phyloP scores from a whole-genome alignment of 192 early-diverging fungal species.

The Podila verticillata region DNA sequence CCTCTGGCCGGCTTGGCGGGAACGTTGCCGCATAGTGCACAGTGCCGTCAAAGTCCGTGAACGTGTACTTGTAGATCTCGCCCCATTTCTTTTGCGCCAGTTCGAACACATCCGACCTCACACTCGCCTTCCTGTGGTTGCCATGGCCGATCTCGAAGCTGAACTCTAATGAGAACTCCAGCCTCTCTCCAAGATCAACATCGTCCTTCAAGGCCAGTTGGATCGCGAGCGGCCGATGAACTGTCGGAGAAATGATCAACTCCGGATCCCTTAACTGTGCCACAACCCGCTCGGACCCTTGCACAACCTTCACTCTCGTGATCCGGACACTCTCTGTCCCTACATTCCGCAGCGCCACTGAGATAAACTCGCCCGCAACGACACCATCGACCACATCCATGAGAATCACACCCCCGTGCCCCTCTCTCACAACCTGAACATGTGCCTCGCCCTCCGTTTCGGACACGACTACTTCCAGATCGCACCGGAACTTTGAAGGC shows the following conservation, averaged over 20 bases:
- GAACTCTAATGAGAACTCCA: constrained; percentile 16
- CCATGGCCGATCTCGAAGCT: background rate
- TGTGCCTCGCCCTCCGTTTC: background rate
- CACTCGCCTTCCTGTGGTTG: background rate
- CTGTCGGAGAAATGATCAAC: constrained; percentile 12
- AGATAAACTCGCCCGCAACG: constrained; percentile 47
- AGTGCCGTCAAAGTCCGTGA: constrained; percentile 71
- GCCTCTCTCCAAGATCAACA: background rate
- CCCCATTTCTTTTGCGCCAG: constrained; percentile 52
- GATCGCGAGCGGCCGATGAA: constrained; percentile 29
- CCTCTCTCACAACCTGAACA: constrained; percentile 28
- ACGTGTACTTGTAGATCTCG: constrained; percentile 74
- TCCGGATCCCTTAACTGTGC: background rate
- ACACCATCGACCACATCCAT: constrained; percentile 37
- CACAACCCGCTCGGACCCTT: constrained; percentile 5
- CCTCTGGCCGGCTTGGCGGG: constrained; percentile 51
- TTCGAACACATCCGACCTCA: constrained; percentile 7
- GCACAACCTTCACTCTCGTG: constrained; percentile 7
- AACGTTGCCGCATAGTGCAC: constrained; percentile 70
- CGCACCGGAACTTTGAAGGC: constrained; percentile 35
- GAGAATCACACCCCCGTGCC: constrained; percentile 19
- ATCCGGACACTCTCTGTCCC: constrained; percentile 21
- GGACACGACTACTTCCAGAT: background rate
- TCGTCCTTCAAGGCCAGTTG: background rate
- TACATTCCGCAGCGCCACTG: constrained; percentile 43